Percentiles rank a stretch among this genome's conserved stretches.
Evolutionary conservation across 2,329 filamentous ascomycete species (phyloP).

Genomic region (Colletotrichum sp.): DNA sequence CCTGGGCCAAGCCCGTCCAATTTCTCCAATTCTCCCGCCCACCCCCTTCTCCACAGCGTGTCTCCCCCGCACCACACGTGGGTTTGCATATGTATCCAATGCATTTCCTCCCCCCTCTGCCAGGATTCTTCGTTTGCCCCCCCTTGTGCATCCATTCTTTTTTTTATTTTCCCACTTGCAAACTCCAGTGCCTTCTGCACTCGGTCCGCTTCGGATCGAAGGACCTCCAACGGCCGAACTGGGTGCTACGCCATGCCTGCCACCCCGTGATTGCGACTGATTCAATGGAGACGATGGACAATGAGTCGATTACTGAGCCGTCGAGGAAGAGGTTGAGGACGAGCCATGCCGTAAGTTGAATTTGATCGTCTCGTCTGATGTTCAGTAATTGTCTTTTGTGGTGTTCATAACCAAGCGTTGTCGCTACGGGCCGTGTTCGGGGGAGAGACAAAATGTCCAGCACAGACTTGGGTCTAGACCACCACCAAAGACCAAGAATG

Average conservation of each 20-base stretch:
- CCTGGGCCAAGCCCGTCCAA: no score
- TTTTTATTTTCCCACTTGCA: neutral
- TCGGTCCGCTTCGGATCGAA: slow-evolving; percentile 39
- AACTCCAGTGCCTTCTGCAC: neutral
- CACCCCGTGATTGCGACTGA: neutral
- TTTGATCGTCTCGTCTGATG: neutral
- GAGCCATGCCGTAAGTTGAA: slow-evolving; percentile 39
- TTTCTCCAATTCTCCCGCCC: no score
- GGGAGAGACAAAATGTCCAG: neutral
- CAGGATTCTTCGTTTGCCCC: slow-evolving; percentile 5
- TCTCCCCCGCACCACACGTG: slow-evolving; percentile 16
- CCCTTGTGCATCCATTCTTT: slow-evolving; percentile 17
- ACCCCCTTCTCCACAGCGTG: slow-evolving; percentile 6
- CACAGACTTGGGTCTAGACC: neutral
- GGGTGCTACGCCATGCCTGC: slow-evolving; percentile 9
- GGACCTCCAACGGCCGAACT: neutral
- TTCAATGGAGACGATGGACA: slow-evolving; percentile 27
- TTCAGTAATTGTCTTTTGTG: neutral
- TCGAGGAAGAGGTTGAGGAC: slow-evolving; percentile 45
- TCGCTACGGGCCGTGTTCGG: neutral
- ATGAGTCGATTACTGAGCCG: slow-evolving; percentile 31
- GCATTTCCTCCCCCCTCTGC: slow-evolving; percentile 1
- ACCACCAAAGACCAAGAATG: neutral
- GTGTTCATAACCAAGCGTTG: neutral
- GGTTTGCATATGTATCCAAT: slow-evolving; percentile 12